Evolutionary conservation across 208 protist species (phyloP), one percentile per base, ranked within the genome.

Genomic region (Phytomonas sp.): DNA sequence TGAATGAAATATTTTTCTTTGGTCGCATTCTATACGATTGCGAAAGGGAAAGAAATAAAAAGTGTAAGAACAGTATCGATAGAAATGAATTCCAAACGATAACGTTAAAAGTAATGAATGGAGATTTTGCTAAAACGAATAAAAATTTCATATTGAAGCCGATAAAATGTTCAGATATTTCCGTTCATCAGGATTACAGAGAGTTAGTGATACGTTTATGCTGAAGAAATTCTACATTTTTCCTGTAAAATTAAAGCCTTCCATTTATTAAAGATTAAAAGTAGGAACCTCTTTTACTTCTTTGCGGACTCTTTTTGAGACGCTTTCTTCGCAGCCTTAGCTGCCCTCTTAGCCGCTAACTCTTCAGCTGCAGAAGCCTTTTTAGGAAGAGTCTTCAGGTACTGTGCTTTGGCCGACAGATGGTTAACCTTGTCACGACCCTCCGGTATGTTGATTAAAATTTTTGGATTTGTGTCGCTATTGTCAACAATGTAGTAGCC

Each of bases 401-500:
- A 86, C 71, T 93, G 92, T 28, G 92, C 92, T 79, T 96, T 97
- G 2, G 92, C 92, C 34, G 81, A 92, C 11, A 97, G 73, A 72
- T 97, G 92, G 75, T 95, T 97, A 36, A 96, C 71, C 75, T 96
- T 97, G 62, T 94, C 88, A 60, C 90, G 88, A 23, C 90, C 92
- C 68, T 97, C 89, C 9, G 90, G 88, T 71, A 97, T 94, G 68
- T 70, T 67, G 68, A 94, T 94, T 60, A 96, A 75, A 43, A 87
- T 81, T 76, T 90, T 92, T 46, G 73, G 79, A 23, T 70, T 67
- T 28, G 67, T 70, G 29, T 84, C 78, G 33, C 78, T 66, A 43
- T 75, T 71, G 76, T 99, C 98, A 46, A 94, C 87, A 77, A 99
- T 99, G 86, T 98, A 99, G 86, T 98, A 99, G 73, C 98, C 98